These are phyloP conservation scores for Metschnikowia orientalis DNA, from an alignment of 805 yeast species.

Conservation along the genomic window DNA sequence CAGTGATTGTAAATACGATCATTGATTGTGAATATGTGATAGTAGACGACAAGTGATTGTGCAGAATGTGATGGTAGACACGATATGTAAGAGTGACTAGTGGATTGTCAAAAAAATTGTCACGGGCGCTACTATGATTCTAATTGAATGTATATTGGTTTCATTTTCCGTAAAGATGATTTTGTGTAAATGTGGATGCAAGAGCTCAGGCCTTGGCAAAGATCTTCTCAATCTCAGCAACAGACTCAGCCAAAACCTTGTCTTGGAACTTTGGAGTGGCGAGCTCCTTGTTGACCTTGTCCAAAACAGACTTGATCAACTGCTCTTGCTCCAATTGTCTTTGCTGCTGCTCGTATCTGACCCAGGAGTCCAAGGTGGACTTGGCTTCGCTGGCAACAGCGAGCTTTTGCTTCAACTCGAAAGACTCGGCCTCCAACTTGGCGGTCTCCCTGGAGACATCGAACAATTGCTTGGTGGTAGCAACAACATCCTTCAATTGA, in stretches of 20 bases:
- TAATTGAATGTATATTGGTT: slow-evolving; percentile 8
- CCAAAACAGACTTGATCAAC: slow-evolving; percentile 77
- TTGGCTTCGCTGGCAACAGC: slow-evolving; percentile 87
- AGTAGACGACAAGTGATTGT: no score
- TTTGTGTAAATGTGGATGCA: background rate
- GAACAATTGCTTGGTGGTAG: slow-evolving; percentile 86
- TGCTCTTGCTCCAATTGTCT: slow-evolving; percentile 95
- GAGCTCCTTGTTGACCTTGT: slow-evolving; percentile 83
- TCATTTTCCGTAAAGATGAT: no score
- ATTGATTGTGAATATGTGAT: no score
- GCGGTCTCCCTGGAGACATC: slow-evolving; percentile 96
- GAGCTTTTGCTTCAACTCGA: slow-evolving; percentile 87
- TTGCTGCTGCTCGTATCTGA: slow-evolving; percentile 93
- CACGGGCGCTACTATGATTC: no score
- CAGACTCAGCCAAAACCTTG: slow-evolving; percentile 82
- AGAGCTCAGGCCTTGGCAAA: slow-evolving; percentile 47
- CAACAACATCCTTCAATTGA: slow-evolving; percentile 86
- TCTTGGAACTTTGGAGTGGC: slow-evolving; percentile 90
- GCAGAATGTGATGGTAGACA: no score
- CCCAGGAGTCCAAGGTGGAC: slow-evolving; percentile 97
- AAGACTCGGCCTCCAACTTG: slow-evolving; percentile 88
- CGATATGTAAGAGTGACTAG: no score
- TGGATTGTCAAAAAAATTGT: no score
- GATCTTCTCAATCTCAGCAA: slow-evolving; percentile 85
- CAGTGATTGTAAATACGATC: no score